phyloP scores from a whole-genome alignment of 2,329 filamentous ascomycete species.

The Xylariaceae sp. region DNA sequence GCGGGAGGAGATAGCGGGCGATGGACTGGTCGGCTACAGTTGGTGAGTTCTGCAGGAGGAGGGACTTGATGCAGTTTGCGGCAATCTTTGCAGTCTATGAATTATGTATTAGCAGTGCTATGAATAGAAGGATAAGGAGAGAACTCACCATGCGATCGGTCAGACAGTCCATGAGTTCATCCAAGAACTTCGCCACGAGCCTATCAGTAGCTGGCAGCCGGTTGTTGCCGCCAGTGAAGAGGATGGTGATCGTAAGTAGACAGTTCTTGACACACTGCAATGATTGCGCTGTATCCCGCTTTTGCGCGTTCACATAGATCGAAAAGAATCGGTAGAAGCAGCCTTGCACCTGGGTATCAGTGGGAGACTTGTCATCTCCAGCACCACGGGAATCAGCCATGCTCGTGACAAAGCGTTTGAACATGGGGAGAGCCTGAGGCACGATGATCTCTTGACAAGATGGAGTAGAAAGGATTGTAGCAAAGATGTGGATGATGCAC shows the following conservation, averaged over 20 bases:
- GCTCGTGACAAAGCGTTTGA: constrained; percentile 82
- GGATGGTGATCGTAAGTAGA: constrained; percentile 78
- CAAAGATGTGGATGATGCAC: constrained; percentile 94
- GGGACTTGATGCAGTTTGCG: constrained; percentile 79
- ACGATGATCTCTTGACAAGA: constrained; percentile 84
- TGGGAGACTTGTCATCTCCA: constrained; percentile 42
- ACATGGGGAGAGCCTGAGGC: constrained; percentile 81
- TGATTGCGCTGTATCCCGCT: constrained; percentile 67
- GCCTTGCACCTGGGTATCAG: constrained; percentile 67
- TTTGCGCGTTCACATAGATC: constrained; percentile 71
- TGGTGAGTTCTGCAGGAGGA: constrained; percentile 63
- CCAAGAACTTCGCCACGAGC: constrained; percentile 67
- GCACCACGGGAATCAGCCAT: constrained; percentile 50
- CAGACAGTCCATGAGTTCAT: constrained; percentile 81
- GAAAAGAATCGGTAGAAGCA: constrained; percentile 77
- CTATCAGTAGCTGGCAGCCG: constrained; percentile 69
- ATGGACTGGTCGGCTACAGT: constrained; percentile 67
- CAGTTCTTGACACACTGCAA: constrained; percentile 90
- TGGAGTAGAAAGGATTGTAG: constrained; percentile 82
- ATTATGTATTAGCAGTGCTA: constrained; percentile 18
- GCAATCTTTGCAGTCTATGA: constrained; percentile 78
- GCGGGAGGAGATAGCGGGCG: constrained; percentile 67
- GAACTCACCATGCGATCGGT: constrained; percentile 61
- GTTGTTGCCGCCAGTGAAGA: constrained; percentile 76
- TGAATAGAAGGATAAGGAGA: background rate